Conservation (phyloP, 257 asterid species). For the Fraxinus quadrangulata region DNA sequence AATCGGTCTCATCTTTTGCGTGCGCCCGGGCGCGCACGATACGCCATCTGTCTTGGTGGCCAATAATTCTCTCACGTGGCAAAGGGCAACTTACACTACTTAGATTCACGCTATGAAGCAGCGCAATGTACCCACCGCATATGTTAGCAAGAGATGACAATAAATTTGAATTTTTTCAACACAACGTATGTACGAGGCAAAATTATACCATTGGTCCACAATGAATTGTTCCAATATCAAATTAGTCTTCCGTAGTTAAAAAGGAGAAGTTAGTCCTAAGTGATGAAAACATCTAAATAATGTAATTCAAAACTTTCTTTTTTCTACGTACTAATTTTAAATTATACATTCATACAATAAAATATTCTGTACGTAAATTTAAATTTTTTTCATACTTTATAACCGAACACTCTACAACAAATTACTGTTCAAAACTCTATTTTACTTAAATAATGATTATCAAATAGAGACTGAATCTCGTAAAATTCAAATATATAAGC, state of each 20-base stretch:
- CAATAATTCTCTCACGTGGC: slow-evolving; percentile 22
- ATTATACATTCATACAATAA: too few species aligned
- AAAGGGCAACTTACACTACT: background rate
- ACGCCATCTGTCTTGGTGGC: slow-evolving; percentile 31
- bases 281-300: too few species aligned
- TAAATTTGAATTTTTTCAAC: slow-evolving; percentile 38
- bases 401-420: too few species aligned
- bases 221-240: background rate
- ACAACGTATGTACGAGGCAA: background rate
- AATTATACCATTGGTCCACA: background rate
- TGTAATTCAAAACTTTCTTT: too few species aligned
- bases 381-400: too few species aligned
- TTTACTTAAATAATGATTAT: too few species aligned
- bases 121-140: slow-evolving; percentile 31
- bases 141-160: slow-evolving; percentile 33
- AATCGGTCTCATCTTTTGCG: slow-evolving; percentile 10
- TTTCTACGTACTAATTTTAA: too few species aligned
- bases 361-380: too few species aligned
- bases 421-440: too few species aligned
- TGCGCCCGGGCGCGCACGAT: slow-evolving; percentile 40
- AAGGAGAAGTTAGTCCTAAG: background rate
- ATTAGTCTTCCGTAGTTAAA: background rate
- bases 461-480: background rate
- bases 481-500: background rate
- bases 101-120: slow-evolving; percentile 7